phyloP scores from a whole-genome alignment of 805 yeast genomes.

The Kockiozyma suomiensis region DNA sequence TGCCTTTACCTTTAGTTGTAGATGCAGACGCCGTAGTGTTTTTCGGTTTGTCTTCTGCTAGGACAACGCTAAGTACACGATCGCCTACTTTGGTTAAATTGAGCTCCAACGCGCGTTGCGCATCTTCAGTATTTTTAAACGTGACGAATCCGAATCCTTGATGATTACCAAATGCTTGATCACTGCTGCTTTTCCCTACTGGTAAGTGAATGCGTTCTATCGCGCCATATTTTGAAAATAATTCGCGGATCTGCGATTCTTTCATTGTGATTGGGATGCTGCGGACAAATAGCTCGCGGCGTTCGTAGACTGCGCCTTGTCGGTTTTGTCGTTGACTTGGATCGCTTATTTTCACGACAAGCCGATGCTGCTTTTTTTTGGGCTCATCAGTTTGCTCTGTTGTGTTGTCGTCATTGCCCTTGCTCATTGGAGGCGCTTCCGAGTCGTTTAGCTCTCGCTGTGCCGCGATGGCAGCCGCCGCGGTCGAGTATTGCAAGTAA shows the following conservation, averaged over 20 bases:
- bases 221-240: slow-evolving; percentile 55
- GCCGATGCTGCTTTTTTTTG: slow-evolving; percentile 39
- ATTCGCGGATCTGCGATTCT: slow-evolving; percentile 45
- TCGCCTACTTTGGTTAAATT: slow-evolving; percentile 51
- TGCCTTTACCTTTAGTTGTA: slow-evolving; percentile 6
- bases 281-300: slow-evolving; percentile 59
- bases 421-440: slow-evolving; percentile 20
- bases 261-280: slow-evolving; percentile 54
- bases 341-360: slow-evolving; percentile 65
- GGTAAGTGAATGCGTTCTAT: slow-evolving; percentile 55
- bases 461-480: slow-evolving; percentile 52
- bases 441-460: slow-evolving; percentile 47
- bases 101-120: slow-evolving; percentile 51
- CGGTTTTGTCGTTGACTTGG: slow-evolving; percentile 51
- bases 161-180: slow-evolving; percentile 43
- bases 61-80: slow-evolving; percentile 52
- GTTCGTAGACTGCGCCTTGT: slow-evolving; percentile 53
- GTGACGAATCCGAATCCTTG: slow-evolving; percentile 71
- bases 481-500: slow-evolving; percentile 59
- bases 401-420: background rate
- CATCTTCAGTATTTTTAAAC: slow-evolving; percentile 50
- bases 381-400: background rate
- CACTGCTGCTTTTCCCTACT: slow-evolving; percentile 5
- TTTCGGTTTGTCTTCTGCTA: slow-evolving; percentile 42
- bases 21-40: background rate